Base-by-base conservation (phyloP, 257 asterid species). In the Przewalskia tangutica region DNA sequence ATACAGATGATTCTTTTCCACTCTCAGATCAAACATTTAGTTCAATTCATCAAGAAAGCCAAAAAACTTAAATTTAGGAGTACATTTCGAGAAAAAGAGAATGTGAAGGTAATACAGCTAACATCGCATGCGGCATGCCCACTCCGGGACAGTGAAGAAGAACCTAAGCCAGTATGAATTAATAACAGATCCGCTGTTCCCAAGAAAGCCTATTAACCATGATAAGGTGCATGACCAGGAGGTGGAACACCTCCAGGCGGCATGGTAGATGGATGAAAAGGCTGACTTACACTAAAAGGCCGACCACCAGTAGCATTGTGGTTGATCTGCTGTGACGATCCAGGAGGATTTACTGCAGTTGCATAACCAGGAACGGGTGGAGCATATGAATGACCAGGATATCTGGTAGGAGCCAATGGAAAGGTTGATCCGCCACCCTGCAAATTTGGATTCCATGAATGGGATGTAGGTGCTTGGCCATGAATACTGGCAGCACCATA, bases 301-400 rank as follows among this genome's bases (percentile, higher is more conserved):
- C 79, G 87, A 66, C 42, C 51, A 67, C 81, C 89, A 11, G 77
- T 66, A 81, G 82, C 62, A 42, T 77, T 62, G 8, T 56, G 85
- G 18, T 36, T 79, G 56, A 42, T 7, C 82, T 79, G 71, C 54
- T 63, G 82, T 18, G 75, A 36, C 17, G 5, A 56, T 42, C 86
- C 84, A 18, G 88, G 88, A 75, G 85, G 83, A 64, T 36, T 56
- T 75, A 84, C 81, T 23, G 87, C 82, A 3, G 86, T 81, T 38
- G 85, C 84, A 84, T 88, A 87, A 46, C 89, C 88, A 59, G 91
- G 85, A 76, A 59, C 70, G 18, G 91, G 79, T n/a, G 89, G 65
- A 54, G 85, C 83, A 88, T 87, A 86, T 6, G 53, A 77, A 67
- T 88, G 94, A 84, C 89, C 90, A 9, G 91, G 86, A 86, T 58